These are phyloP conservation scores for Nothopassalora personata DNA, from an alignment of 2,329 filamentous ascomycete species.

Conservation along the genomic window DNA sequence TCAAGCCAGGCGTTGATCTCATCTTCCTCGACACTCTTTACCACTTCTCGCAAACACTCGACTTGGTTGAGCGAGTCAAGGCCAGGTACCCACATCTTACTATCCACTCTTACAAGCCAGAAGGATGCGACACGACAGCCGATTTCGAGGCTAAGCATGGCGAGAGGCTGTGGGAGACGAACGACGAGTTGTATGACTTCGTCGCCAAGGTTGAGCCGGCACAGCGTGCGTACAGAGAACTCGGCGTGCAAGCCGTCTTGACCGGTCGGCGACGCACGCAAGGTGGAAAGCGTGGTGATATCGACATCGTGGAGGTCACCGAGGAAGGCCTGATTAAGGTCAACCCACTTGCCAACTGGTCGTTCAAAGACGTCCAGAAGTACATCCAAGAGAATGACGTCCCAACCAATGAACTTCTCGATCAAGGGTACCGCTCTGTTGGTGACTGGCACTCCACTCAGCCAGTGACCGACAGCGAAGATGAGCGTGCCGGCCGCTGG, in stretches of 20 bases:
- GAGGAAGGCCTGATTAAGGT: slow-evolving; percentile 91
- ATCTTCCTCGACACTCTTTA: slow-evolving; percentile 53
- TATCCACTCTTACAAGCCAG: slow-evolving; percentile 86
- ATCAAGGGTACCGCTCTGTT: slow-evolving; percentile 94
- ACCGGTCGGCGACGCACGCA: slow-evolving; percentile 89
- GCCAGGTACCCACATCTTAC: slow-evolving; percentile 70
- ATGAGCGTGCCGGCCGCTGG: slow-evolving; percentile 94
- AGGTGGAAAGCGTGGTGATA: slow-evolving; percentile 82
- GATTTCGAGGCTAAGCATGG: slow-evolving; percentile 83
- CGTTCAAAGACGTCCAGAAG: slow-evolving; percentile 78
- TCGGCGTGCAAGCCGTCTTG: slow-evolving; percentile 82
- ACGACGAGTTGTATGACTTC: slow-evolving; percentile 91
- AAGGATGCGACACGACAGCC: slow-evolving; percentile 62
- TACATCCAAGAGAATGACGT: slow-evolving; percentile 85
- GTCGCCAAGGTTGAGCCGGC: slow-evolving; percentile 96
- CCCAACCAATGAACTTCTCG: slow-evolving; percentile 87
- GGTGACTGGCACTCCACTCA: slow-evolving; percentile 97
- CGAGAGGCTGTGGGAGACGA: slow-evolving; percentile 73
- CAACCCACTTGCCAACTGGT: slow-evolving; percentile 94
- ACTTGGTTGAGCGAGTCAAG: slow-evolving; percentile 60
- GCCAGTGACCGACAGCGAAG: slow-evolving; percentile 83
- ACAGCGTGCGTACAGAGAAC: slow-evolving; percentile 79
- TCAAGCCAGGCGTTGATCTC: slow-evolving; percentile 48
- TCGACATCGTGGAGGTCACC: slow-evolving; percentile 89
- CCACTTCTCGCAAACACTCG: slow-evolving; percentile 48